Conservation (phyloP, 345 rosid genomes). For the Brassica juncea region DNA sequence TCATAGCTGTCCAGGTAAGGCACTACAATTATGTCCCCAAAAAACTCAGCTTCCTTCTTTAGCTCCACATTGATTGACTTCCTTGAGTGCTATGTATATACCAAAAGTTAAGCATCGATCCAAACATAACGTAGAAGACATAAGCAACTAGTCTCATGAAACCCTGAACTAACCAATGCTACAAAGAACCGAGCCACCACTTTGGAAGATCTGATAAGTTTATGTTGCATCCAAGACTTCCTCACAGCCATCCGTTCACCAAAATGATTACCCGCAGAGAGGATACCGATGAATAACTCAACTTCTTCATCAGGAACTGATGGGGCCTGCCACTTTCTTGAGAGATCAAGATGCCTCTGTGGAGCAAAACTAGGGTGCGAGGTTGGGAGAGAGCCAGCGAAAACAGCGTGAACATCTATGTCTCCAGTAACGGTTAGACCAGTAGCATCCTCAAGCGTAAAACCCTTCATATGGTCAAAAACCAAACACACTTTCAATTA, state of each 20-base stretch:
- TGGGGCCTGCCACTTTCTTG: slow-evolving; percentile 66
- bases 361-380: slow-evolving; percentile 70
- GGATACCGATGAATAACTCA: slow-evolving; percentile 70
- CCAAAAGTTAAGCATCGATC: slow-evolving; percentile 9
- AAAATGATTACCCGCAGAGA: slow-evolving; percentile 77
- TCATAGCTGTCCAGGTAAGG: slow-evolving; percentile 77
- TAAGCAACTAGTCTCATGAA: not conserved
- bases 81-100: slow-evolving; percentile 52
- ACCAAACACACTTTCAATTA: slow-evolving; percentile 24
- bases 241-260: slow-evolving; percentile 82
- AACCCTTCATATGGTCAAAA: slow-evolving; percentile 52
- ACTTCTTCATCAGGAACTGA: slow-evolving; percentile 48
- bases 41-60: slow-evolving; percentile 75
- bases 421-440: slow-evolving; percentile 67
- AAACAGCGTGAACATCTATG: slow-evolving; percentile 58
- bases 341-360: slow-evolving; percentile 66
- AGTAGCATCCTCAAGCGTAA: slow-evolving; percentile 81
- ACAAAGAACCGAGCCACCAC: slow-evolving; percentile 84
- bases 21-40: slow-evolving; percentile 61
- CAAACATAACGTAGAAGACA: not conserved
- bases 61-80: slow-evolving; percentile 62
- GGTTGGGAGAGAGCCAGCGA: slow-evolving; percentile 68
- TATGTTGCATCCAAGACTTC: slow-evolving; percentile 82
- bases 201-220: slow-evolving; percentile 59
- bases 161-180: slow-evolving; percentile 51